These are phyloP conservation scores for Tilletiopsis washingtonensis DNA, from an alignment of 1,284 basidiomycete species.

Conservation along the genomic window DNA sequence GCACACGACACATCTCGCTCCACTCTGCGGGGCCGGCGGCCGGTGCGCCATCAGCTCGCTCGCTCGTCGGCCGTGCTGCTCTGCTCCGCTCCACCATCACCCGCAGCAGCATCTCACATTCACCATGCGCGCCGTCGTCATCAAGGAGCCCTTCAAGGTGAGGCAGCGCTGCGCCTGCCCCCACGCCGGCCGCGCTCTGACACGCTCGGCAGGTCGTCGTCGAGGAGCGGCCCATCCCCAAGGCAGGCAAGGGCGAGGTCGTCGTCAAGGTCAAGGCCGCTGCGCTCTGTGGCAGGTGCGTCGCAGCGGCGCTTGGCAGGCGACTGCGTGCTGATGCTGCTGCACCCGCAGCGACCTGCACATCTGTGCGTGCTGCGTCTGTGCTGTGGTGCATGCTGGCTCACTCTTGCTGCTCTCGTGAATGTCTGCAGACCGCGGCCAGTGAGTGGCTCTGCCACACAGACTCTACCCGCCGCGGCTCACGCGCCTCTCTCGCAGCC, in stretches of 20 bases:
- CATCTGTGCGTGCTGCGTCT: slow-evolving; percentile 2
- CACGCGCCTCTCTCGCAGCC: neutral
- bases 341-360: slow-evolving; percentile 83
- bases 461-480: neutral
- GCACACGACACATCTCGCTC: too few relatives aligned
- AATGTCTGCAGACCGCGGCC: slow-evolving; percentile 14
- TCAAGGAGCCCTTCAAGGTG: slow-evolving; percentile 24
- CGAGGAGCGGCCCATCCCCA: slow-evolving; percentile 35
- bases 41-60: too few relatives aligned
- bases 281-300: slow-evolving; percentile 68
- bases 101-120: too few relatives aligned
- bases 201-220: slow-evolving; percentile 20
- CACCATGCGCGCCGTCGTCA: slow-evolving; percentile 38
- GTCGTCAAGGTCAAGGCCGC: slow-evolving; percentile 46
- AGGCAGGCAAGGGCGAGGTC: slow-evolving; percentile 21
- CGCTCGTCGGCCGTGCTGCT: too few relatives aligned
- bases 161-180: neutral
- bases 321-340: too few relatives aligned
- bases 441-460: slow-evolving; percentile 2
- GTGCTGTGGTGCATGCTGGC: neutral
- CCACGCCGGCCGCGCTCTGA: neutral
- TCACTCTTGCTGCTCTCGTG: neutral
- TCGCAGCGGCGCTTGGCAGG: too few relatives aligned
- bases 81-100: too few relatives aligned
- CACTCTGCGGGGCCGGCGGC: too few relatives aligned